Percentiles rank a stretch among this genome's conserved stretches.
Conservation (phyloP, 2,329 filamentous ascomycete species). For the Colletotrichum melonis region DNA sequence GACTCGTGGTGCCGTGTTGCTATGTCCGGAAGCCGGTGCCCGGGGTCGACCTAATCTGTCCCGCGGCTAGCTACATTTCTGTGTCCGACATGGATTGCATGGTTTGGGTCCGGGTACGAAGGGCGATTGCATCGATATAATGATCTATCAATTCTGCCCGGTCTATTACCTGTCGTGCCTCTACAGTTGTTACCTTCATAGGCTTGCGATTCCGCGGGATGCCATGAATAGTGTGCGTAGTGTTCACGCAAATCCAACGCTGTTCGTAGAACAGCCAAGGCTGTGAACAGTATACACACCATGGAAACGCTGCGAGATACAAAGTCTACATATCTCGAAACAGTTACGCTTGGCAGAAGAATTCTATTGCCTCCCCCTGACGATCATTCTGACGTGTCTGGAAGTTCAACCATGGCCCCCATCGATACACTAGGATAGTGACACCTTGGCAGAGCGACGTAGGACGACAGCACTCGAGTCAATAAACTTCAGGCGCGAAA, state of each 20-base stretch:
- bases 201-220: neutral
- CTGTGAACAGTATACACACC: too few species aligned
- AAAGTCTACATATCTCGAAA: neutral
- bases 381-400: neutral
- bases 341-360: neutral
- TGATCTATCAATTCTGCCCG: neutral
- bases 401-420: neutral
- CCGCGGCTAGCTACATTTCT: neutral
- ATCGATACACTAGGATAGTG: neutral
- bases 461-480: neutral
- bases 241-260: too few species aligned
- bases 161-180: neutral
- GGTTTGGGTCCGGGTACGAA: neutral
- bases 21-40: neutral
- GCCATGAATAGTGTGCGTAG: neutral
- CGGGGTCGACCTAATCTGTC: constrained; percentile 20
- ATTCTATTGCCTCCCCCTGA: neutral
- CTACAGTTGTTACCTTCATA: too few species aligned
- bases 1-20: neutral
- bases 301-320: neutral
- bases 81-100: neutral
- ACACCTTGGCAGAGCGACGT: neutral
- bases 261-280: neutral
- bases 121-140: constrained; percentile 18
- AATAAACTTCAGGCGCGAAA: constrained; percentile 17